phyloP scores from a whole-genome alignment of 2,329 filamentous ascomycete species.

The Fusarium compactum region DNA sequence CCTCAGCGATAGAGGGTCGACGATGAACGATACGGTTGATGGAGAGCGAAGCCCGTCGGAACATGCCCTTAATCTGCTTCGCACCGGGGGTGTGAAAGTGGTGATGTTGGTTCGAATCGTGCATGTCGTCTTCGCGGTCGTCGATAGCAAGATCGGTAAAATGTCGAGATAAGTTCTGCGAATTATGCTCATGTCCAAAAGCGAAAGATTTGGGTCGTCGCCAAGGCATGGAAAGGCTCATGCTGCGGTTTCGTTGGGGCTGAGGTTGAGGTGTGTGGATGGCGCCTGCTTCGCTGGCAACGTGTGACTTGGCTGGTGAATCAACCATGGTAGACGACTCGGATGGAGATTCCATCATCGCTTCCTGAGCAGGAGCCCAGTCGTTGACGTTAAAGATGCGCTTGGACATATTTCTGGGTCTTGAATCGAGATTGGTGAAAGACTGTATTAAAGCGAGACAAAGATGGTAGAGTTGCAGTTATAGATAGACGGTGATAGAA shows the following conservation, averaged over 20 bases:
- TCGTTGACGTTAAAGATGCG: slow-evolving; percentile 57
- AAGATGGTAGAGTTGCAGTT: not conserved
- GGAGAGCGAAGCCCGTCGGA: slow-evolving; percentile 68
- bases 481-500: not conserved
- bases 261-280: slow-evolving; percentile 8
- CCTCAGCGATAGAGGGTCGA: slow-evolving; percentile 57
- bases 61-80: slow-evolving; percentile 60
- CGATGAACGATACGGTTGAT: slow-evolving; percentile 65
- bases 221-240: slow-evolving; percentile 65
- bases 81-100: slow-evolving; percentile 48
- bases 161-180: slow-evolving; percentile 46
- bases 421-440: not conserved
- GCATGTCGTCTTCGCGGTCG: slow-evolving; percentile 46
- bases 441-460: slow-evolving; percentile 6
- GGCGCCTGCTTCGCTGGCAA: slow-evolving; percentile 17
- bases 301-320: slow-evolving; percentile 21
- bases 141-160: slow-evolving; percentile 52
- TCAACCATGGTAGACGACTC: slow-evolving; percentile 34
- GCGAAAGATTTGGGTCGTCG: slow-evolving; percentile 60
- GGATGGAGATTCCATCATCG: slow-evolving; percentile 48
- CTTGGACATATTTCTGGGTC: slow-evolving; percentile 48
- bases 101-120: slow-evolving; percentile 46
- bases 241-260: slow-evolving; percentile 59
- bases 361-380: slow-evolving; percentile 59
- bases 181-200: slow-evolving; percentile 52